Percentiles rank a stretch among this genome's conserved stretches.
Evolutionary conservation across 306 rosid genomes (phyloP).

Genomic region (Vachellia collinsii): DNA sequence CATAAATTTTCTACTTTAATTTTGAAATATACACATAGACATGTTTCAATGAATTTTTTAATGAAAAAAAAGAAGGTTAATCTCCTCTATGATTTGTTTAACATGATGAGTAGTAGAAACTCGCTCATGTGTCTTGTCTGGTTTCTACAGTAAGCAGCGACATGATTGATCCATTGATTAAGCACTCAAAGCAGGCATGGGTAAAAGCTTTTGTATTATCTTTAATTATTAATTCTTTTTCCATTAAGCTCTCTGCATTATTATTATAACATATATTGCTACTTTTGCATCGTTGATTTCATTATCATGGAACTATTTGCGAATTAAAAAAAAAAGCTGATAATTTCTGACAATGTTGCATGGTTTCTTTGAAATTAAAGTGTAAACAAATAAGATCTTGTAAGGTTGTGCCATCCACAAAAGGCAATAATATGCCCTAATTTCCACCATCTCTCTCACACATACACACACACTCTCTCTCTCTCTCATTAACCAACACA

Average conservation of each 20-base stretch:
- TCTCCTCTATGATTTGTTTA: background rate
- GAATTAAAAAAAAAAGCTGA: conserved; percentile 43
- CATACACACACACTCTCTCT: background rate
- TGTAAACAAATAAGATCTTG: conserved; percentile 38
- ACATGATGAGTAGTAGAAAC: conserved; percentile 51
- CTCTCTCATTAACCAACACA: conserved; percentile 32
- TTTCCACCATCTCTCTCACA: background rate
- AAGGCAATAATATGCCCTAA: conserved; percentile 31
- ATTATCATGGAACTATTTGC: conserved; percentile 39
- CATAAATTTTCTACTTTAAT: background rate
- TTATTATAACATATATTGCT: background rate
- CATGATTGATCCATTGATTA: conserved; percentile 78
- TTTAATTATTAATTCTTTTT: conserved; percentile 8
- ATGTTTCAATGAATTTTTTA: background rate
- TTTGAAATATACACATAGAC: background rate
- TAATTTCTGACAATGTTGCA: conserved; percentile 66
- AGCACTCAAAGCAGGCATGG: conserved; percentile 49
- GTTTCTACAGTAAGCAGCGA: conserved; percentile 61
- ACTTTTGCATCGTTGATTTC: conserved; percentile 34
- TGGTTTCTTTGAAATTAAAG: conserved; percentile 47
- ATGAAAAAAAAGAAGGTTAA: background rate
- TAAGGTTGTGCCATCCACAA: conserved; percentile 32
- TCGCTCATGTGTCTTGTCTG: conserved; percentile 34
- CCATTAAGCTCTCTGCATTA: background rate
- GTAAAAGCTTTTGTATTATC: conserved; percentile 39